Percentiles rank a stretch among this genome's conserved stretches.
Evolutionary conservation across 352 stramenopile genomes (phyloP).

Genomic region (Plasmopara muralis): DNA sequence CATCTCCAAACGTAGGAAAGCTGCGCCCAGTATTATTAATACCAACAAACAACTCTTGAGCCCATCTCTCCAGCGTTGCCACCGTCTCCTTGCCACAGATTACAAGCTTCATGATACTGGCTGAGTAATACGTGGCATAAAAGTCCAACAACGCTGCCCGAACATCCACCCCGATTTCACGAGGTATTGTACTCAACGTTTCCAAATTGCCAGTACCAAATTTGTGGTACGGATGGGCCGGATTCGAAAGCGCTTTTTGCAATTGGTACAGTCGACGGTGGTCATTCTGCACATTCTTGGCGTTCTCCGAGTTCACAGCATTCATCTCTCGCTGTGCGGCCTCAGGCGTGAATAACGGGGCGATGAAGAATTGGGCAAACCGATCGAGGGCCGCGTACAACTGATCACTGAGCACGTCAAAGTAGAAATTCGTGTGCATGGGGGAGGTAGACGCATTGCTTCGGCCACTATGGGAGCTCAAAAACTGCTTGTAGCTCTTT

Average conservation of each 20-base stretch:
- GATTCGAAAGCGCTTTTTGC: constrained; percentile 63
- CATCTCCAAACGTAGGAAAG: constrained; percentile 47
- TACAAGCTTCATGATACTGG: constrained; percentile 87
- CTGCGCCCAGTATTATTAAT: constrained; percentile 70
- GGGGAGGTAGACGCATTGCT: constrained; percentile 95
- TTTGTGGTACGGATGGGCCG: constrained; percentile 77
- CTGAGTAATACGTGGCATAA: constrained; percentile 87
- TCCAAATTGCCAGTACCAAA: constrained; percentile 89
- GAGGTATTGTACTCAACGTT: constrained; percentile 49
- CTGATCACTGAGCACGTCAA: constrained; percentile 86
- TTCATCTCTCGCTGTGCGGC: constrained; percentile 93
- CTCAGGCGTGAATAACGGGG: constrained; percentile 88
- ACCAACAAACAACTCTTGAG: constrained; percentile 60
- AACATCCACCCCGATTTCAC: constrained; percentile 43
- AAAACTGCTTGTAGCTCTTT: constrained; percentile 91
- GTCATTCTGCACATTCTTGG: constrained; percentile 95
- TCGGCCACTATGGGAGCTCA: constrained; percentile 89
- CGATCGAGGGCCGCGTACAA: constrained; percentile 88
- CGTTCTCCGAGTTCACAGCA: constrained; percentile 95
- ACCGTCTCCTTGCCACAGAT: constrained; percentile 87
- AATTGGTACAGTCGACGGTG: constrained; percentile 79
- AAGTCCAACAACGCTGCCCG: constrained; percentile 76
- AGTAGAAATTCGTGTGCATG: constrained; percentile 97
- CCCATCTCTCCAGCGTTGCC: constrained; percentile 70
- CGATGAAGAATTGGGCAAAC: constrained; percentile 97